Base-by-base conservation (phyloP, 2,329 filamentous ascomycete genomes). In the Claviceps cyperi region DNA sequence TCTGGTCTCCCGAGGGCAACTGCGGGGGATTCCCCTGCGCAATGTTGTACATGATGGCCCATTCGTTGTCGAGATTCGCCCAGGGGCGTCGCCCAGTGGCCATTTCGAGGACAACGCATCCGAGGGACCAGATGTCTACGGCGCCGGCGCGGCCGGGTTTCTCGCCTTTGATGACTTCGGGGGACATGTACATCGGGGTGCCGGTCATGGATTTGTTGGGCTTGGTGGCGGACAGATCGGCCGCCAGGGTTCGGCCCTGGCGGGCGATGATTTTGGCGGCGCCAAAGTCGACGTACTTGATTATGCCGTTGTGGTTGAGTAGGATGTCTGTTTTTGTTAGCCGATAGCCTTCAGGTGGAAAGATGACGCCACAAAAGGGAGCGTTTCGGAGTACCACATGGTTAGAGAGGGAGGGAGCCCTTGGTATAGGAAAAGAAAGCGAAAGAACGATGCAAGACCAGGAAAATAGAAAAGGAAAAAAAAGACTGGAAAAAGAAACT, bases 11-110 rank as follows among this genome's bases (percentile, higher is more conserved):
- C 1, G 79, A 75, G 1, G 92, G 92, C 50, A 96, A 74, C 62
- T 88, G 84, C 5, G 92, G 92, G 46, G 89, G 86, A 59, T 96
- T 94, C 56, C 92, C 92, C 64, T 95, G 91, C 1, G 92, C 92
- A 61, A 98, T 98, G 71, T 97, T 97, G 76, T 96, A 98, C 92
- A 98, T 98, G 70, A 98, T 97, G 41, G 92, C 92, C 89, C 90
- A 98, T 67, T 98, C 92, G 63, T 98, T 98, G 70, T 98, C 92
- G 45, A 97, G 80, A 56, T 84, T 88, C 24, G 89, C 88, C 92
- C 92, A 98, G 1, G 92, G 92, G 15, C 91, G 81, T 54, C 89
- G 80, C 19, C 92, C 92, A 0, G 92, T 98, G 3, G 88, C 88
- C 91, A 98, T 97, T 67, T 98, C 92, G 41, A 96, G 78, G 56